Base-by-base conservation (phyloP, 1,284 basidiomycete genomes). In the Trametes versicolor region DNA sequence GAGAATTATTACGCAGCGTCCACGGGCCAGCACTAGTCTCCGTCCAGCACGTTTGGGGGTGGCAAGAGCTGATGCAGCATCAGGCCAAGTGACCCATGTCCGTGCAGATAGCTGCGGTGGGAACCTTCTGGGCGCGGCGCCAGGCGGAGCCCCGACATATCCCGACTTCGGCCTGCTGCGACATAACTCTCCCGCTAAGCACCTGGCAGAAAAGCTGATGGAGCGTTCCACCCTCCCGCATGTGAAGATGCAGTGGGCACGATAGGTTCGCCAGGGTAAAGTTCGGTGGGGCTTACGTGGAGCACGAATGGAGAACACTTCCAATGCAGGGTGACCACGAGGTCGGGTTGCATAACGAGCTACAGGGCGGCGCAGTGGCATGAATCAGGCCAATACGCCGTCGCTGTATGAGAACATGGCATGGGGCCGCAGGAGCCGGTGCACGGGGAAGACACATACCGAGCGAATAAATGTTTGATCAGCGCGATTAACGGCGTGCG, bases 341-440 rank as follows among this genome's bases (percentile, higher is more conserved):
- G 63, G 66, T 48, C 45, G 58, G 56, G 55, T 56, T 52, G 66
- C 59, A 60, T 61, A 63, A 43, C 32, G 55, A 55, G 52, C 51
- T 27, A 47, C 66, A 59, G 57, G 66, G 62, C 59, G 57, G 63
- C 62, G 53, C 49, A 60, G 23, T 48, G 66, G 48, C 52, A 53
- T 55, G 21, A 37, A 62, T 62, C 51, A 62, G 45, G 47, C 54
- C 63, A 63, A 60, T 60, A 63, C 61, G 63, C 63, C 66, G 66
- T 65, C 60, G 34, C 23, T 41, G 53, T 56, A 61, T 64, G 54
- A 53, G 45, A 55, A 55, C 10, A 55, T 27, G 59, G 52, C 37
- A 47, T 52, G 23, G 45, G 49, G 39, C 39, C 43, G 54, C 19
- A 23, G 25, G 17, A 27, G 23, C 49, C 37, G 61, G 19, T 19